Evolutionary conservation across 2,329 filamentous ascomycete genomes (phyloP), one percentile per base, ranked within the genome.

Genomic region (Ramularia endophylla): DNA sequence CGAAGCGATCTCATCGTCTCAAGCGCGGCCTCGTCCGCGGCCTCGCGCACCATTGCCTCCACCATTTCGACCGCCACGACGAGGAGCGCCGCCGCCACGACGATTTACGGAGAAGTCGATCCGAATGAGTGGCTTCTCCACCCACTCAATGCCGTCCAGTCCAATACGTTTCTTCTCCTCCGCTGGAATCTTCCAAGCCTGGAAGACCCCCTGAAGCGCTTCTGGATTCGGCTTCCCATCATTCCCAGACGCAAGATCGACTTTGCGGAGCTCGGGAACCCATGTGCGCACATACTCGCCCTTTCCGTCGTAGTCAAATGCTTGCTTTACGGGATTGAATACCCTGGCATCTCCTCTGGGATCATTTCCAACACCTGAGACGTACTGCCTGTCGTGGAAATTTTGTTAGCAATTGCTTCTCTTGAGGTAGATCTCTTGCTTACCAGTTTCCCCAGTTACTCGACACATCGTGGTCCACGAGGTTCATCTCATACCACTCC

Each of bases 271-370:
- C 58, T 90, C 85, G 0, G 77, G 75, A 0, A 89, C 70, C 86
- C 85, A 90, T 2, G 74, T 68, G n/a, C 77, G 76, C 7, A 87
- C 78, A 51, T 87, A 90, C 5, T 73, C 66, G 2, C 83, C 85
- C 0, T 78, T 66, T 2, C 73, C 72, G 57, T 90, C 85, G 56
- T 90, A 89, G 49, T 88, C 83, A 31, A 85, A 77, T 0, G 80
- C 82, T 59, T 90, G 85, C 60, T 89, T 89, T 36, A 90, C 78
- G 0, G 85, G 84, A 55, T 90, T 90, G 70, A 89, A 89, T 11
- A 85, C 76, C n/a, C 85, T 71, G 0, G 77, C 76, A 51, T 83
- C 77, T 5, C 80, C 79, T 16, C 84, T 69, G 0, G 85, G 85
- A 51, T 90, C 85, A 50, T 88, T 89, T 6, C 86, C 85, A 0